Evolutionary conservation across 2,329 filamentous ascomycete species (phyloP), one percentile per base, ranked within the genome.

Genomic region (Lomentospora prolificans): DNA sequence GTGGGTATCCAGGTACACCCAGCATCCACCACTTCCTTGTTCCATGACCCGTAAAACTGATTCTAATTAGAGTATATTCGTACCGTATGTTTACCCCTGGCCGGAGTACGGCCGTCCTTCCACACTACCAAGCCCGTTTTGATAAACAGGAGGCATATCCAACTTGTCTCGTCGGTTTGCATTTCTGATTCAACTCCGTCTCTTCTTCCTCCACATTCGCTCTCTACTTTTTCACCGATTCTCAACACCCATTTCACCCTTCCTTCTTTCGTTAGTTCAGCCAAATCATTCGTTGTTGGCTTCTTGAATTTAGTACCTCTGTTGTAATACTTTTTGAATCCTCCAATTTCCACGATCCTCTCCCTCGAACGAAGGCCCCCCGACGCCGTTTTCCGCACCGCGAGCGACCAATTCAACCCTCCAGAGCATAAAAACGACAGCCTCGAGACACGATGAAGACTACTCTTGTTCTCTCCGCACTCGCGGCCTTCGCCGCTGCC

Each of bases 401-500:
- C 44, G 17, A 48, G 17, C 44, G 44, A 48, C 24, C 44, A 48
- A 48, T 48, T 48, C 5, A 48, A 22, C 12, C 12, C 30, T 12
- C 12, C 30, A 33, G 12, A 36, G 31, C 19, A 9, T 48, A n/a
- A 19, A 2, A 44, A 14, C 36, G 12, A 39, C 24, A 33, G 5
- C 9, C 33, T 25, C 17, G 31, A 33, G 33, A 62, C 64, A 75
- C 55, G 58, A 81, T 82, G 79, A 78, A 75, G 68, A 70, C 72
- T 28, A 67, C 71, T 58, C 62, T 71, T 62, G 60, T 81, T 58
- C 66, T 76, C 53, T 72, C 77, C 58, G 74, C 71, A 62, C 67
- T 82, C 61, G 74, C 75, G 61, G 73, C 66, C 57, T 58, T 71
- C 59, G 77, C 72, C 59, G 65, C 67, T 24, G 78, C 78, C 55